Conservation (phyloP, 2,329 filamentous ascomycete genomes). For the Claviceps capensis region DNA sequence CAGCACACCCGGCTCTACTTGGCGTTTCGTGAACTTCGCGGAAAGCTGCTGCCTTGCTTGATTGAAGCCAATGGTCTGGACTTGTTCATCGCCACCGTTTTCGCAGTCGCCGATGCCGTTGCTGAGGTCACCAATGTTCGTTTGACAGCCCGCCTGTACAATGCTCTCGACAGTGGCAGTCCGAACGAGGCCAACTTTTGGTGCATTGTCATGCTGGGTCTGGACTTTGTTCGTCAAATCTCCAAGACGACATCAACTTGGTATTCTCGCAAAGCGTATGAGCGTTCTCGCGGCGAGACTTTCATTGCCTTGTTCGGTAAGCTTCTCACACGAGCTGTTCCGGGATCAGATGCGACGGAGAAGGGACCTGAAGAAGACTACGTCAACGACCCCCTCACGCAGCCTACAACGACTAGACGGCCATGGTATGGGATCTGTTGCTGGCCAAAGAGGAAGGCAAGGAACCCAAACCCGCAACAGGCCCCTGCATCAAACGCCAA, state of each 20-base stretch:
- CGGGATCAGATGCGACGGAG: slow-evolving; percentile 24
- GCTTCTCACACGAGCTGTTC: slow-evolving; percentile 23
- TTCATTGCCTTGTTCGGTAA: slow-evolving; percentile 26
- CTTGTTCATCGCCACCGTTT: slow-evolving; percentile 49
- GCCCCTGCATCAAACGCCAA: slow-evolving; percentile 70
- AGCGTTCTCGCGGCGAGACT: slow-evolving; percentile 64
- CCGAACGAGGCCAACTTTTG: slow-evolving; percentile 21
- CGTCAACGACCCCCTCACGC: neutral
- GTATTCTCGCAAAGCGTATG: slow-evolving; percentile 75
- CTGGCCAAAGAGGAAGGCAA: slow-evolving; percentile 9
- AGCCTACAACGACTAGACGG: slow-evolving; percentile 2
- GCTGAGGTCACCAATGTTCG: slow-evolving; percentile 25
- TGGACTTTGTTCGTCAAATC: slow-evolving; percentile 21
- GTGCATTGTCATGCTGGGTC: slow-evolving; percentile 21
- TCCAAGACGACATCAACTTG: slow-evolving; percentile 39
- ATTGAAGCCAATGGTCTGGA: slow-evolving; percentile 69
- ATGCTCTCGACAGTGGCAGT: slow-evolving; percentile 17
- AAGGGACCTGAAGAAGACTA: slow-evolving; percentile 15
- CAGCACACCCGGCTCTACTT: slow-evolving; percentile 65
- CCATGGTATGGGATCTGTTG: slow-evolving; percentile 11
- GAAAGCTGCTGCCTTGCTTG: slow-evolving; percentile 57
- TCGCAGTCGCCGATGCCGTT: slow-evolving; percentile 42
- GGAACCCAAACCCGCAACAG: slow-evolving; percentile 14
- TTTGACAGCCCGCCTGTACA: slow-evolving; percentile 23
- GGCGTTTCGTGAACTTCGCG: slow-evolving; percentile 57